These are phyloP conservation scores for Nemania diffusa DNA, from an alignment of 2,329 filamentous ascomycete genomes.

Conservation along the genomic window DNA sequence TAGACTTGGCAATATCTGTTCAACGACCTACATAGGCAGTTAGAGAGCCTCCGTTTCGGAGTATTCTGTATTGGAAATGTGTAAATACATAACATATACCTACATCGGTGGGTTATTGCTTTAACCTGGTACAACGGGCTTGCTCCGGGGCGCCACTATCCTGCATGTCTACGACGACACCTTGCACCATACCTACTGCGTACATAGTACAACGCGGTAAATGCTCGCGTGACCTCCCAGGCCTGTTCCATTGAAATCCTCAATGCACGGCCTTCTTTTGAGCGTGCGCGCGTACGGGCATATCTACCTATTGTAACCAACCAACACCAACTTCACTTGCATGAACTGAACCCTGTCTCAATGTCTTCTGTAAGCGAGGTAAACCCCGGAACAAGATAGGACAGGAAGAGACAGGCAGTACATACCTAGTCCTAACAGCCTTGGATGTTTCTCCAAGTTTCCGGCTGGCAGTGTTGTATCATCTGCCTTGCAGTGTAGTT, in stretches of 20 bases:
- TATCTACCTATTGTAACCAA: not conserved
- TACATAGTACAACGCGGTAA: slow-evolving; percentile 6
- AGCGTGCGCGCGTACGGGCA: not conserved
- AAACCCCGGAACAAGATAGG: not conserved
- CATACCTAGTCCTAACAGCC: not conserved
- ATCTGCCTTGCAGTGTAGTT: not conserved
- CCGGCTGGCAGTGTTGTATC: not conserved
- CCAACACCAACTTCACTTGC: not conserved
- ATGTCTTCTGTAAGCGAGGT: not conserved
- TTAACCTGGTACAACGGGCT: not conserved
- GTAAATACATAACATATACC: not conserved
- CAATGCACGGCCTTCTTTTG: not conserved
- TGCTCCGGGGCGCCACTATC: not conserved
- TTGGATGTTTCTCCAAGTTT: not conserved
- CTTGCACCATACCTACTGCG: not conserved
- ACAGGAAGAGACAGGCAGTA: not conserved
- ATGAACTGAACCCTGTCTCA: not conserved
- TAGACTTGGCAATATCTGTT: not conserved
- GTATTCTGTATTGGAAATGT: not conserved
- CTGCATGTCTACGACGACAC: not conserved
- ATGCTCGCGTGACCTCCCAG: slow-evolving; percentile 18
- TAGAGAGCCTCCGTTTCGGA: not conserved
- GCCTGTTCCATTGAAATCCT: not conserved
- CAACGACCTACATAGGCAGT: not conserved
- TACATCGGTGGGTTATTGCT: not conserved